These are phyloP conservation scores for Phyllosticta ampelicida DNA, from an alignment of 2,329 filamentous ascomycete genomes.

Conservation along the genomic window DNA sequence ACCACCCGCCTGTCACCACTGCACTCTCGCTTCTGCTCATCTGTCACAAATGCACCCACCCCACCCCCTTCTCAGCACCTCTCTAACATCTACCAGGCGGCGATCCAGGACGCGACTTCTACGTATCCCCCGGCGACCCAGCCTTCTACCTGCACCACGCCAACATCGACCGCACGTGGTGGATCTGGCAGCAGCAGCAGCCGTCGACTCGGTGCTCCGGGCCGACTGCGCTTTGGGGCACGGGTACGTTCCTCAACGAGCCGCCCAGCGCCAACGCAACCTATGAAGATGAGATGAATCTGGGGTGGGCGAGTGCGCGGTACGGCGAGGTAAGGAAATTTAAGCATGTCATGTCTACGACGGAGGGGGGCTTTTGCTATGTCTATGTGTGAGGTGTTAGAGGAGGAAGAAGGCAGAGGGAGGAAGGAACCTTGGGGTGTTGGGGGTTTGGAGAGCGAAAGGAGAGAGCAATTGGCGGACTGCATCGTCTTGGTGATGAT, in stretches of 20 bases:
- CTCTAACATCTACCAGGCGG: constrained; percentile 18
- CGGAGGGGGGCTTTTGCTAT: constrained; percentile 37
- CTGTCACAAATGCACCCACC: background rate
- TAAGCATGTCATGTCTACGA: constrained; percentile 31
- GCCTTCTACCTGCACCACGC: constrained; percentile 32
- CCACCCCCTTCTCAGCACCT: background rate
- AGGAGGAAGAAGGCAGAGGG: background rate
- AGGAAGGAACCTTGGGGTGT: too few species aligned
- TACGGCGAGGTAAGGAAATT: constrained; percentile 19
- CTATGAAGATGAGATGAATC: constrained; percentile 32
- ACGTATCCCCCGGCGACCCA: constrained; percentile 36
- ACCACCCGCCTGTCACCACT: background rate
- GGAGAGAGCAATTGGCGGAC: background rate
- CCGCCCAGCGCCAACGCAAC: constrained; percentile 36
- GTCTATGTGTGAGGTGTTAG: constrained; percentile 25
- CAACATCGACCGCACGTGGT: constrained; percentile 39
- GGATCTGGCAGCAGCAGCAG: constrained; percentile 41
- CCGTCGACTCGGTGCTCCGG: constrained; percentile 19
- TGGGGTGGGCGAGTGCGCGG: constrained; percentile 27
- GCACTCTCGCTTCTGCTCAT: background rate
- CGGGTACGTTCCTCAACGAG: constrained; percentile 32
- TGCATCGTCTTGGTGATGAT: background rate
- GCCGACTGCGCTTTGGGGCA: constrained; percentile 29
- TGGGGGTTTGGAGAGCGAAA: background rate
- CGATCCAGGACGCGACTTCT: constrained; percentile 36